Base-by-base conservation (phyloP, 192 early-diverging fungal species). In the Bifiguratus adelaidae region DNA sequence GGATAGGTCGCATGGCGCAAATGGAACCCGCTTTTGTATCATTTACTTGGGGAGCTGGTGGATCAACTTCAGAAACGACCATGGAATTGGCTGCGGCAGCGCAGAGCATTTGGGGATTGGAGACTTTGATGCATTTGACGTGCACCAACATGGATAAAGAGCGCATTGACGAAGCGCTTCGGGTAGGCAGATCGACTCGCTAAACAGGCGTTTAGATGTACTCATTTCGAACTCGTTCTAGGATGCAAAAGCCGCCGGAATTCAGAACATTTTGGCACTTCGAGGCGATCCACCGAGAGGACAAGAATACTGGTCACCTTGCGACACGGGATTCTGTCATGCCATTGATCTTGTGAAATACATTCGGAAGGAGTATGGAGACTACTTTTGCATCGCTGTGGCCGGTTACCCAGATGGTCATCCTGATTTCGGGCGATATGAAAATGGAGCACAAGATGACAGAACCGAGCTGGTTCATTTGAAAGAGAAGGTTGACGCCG, bases 311-410 rank as follows among this genome's bases (percentile, higher is more conserved):
- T 89, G 85, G 85, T 78, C 71, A 4, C 71, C 74, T 36, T 62
- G 67, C 44, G 86, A 91, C 29, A 76, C 56, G 23, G 82, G 82
- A 4, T 89, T 91, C 55, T 55, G 70, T 0, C 75, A 89, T 58
- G 86, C 86, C 30, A 64, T 73, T 38, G 88, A 91, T 54, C 68
- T 91, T 7, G 86, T 91, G 7, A 70, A 65, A 15, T 88, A 89
- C 56, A 88, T 91, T 55, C 73, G 82, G 18, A 55, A 80, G 42
- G 44, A 75, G 41, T 81, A 89, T 50, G 82, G 82, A 6, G 82
- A 88, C 58, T 88, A 84, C 62, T 91, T 91, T 51, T 89, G 86
- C 52, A 89, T 91, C 55, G 88, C 81, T 49, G 86, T 91, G 30
- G 88, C 88, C 18, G 88, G 81, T 12, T 89, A 89, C 63, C 87